A percentile compares a stretch with the other conserved stretches of the same genome.
These are phyloP conservation scores for Cyberlindnera misumaiensis DNA, from an alignment of 805 yeast species.

Conservation along the genomic window DNA sequence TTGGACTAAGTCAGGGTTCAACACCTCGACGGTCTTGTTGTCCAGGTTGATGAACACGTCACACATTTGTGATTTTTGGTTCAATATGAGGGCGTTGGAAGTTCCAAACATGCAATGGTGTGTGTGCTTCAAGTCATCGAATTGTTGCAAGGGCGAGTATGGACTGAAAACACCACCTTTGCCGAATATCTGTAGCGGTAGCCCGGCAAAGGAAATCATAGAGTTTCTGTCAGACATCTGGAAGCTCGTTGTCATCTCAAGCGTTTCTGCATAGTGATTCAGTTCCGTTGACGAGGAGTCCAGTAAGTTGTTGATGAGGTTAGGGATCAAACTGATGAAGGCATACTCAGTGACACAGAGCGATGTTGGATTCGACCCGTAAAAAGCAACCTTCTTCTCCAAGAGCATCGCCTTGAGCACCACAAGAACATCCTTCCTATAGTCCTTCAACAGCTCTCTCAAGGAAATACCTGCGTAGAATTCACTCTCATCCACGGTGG, in stretches of 20 bases:
- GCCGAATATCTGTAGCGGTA: slow-evolving; percentile 82
- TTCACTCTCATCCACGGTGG: slow-evolving; percentile 43
- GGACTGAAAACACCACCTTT: slow-evolving; percentile 88
- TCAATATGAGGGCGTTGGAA: slow-evolving; percentile 74
- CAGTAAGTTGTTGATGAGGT: slow-evolving; percentile 61
- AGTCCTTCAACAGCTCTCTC: slow-evolving; percentile 52
- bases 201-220: slow-evolving; percentile 71
- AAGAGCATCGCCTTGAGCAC: slow-evolving; percentile 72
- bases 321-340: slow-evolving; percentile 76
- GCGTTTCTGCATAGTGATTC: slow-evolving; percentile 42
- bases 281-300: slow-evolving; percentile 77
- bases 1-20: slow-evolving; percentile 36
- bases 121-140: slow-evolving; percentile 62
- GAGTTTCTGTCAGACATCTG: slow-evolving; percentile 75
- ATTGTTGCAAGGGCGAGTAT: slow-evolving; percentile 88
- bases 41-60: slow-evolving; percentile 75
- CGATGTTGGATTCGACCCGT: slow-evolving; percentile 71
- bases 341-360: slow-evolving; percentile 81
- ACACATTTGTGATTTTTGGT: slow-evolving; percentile 52
- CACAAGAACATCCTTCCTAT: slow-evolving; percentile 52
- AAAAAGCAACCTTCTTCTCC: slow-evolving; percentile 69
- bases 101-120: slow-evolving; percentile 74
- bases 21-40: slow-evolving; percentile 36
- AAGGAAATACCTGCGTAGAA: slow-evolving; percentile 70
- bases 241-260: slow-evolving; percentile 58